Base-by-base conservation (phyloP, 106 monocot genomes). In the Dendrobium chrysotoxum region DNA sequence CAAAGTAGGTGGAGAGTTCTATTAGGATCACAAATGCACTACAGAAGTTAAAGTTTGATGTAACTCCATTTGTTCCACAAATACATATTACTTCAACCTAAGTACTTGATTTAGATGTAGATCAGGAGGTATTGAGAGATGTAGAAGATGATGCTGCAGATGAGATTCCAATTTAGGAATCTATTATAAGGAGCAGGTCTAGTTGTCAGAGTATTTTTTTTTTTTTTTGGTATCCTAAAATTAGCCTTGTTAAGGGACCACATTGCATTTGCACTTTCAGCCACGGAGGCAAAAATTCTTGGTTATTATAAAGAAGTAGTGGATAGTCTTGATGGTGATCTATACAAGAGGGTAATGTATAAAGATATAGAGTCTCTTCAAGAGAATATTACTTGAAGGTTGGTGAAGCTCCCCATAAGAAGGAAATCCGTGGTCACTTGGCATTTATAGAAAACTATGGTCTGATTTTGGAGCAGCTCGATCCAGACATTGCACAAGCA, bases 11-110 rank as follows among this genome's bases (percentile, higher is more conserved):
- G 41, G 44, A 75, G 44, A 75, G 18, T 75, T 21, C 75, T 26
- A 40, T 39, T 6, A 0, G 5, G 41, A 44, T 16, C 41, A 75
- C 0, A 20, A 7, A 40, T 13, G 16, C 18, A 15, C 12, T 21
- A 3, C 1, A 7, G 4, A 40, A 42, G 41, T 35, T 35, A 3
- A 3, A 35, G 35, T 35, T 35, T 35, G 35, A 35, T 35, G 3
- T 3, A 35, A 35, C 12, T 75, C 75, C 75, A 75, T 75, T 41
- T 75, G 47, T 45, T 73, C 66, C 77, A 55, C 18, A 45, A 28
- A 41, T 3, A 81, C 55, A 71, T 30, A 58, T 13, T 81, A 78
- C 77, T 7, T 42, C 25, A 42, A 31, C 13, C 8, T 0, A 75
- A 18, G 75, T 20, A 26, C 13, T 40, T 35, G 35, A 1, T 15